phyloP scores from a whole-genome alignment of 306 rosid genomes.

The Dalbergia cultrata region DNA sequence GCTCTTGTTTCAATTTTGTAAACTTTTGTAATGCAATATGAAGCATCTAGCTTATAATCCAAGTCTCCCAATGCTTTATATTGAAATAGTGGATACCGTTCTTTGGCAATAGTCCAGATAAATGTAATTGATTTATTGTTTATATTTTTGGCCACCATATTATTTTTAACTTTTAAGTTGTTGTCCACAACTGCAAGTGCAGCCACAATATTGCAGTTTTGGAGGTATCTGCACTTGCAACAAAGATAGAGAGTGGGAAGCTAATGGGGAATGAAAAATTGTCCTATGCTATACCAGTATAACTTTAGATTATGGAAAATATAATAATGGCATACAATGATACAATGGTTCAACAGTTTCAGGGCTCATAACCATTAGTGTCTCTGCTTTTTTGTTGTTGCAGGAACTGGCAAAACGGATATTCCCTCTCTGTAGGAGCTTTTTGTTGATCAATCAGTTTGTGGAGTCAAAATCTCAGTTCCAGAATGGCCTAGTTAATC shows the following conservation, averaged over 20 bases:
- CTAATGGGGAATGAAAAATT: slow-evolving; percentile 5
- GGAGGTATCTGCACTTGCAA: slow-evolving; percentile 6
- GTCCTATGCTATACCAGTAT: not conserved
- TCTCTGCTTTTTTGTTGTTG: slow-evolving; percentile 33
- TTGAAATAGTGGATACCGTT: not conserved
- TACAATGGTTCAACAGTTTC: not conserved
- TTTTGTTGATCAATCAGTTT: slow-evolving; percentile 78
- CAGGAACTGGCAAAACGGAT: slow-evolving; percentile 94
- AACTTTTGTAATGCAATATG: slow-evolving; percentile 29
- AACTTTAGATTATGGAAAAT: slow-evolving; percentile 19
- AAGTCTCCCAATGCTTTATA: not conserved
- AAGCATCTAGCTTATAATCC: slow-evolving; percentile 25
- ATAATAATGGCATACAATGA: slow-evolving; percentile 19
- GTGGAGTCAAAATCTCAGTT: slow-evolving; percentile 93
- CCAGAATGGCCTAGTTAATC: slow-evolving; percentile 93
- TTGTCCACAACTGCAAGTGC: not conserved
- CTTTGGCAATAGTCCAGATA: not conserved
- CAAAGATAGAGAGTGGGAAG: slow-evolving; percentile 3
- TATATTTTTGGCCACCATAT: not conserved
- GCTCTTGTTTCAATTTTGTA: not conserved
- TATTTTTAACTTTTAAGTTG: slow-evolving; percentile 7
- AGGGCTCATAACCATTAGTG: slow-evolving; percentile 10
- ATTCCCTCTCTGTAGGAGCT: slow-evolving; percentile 90
- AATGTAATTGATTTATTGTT: not conserved
- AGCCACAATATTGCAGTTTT: slow-evolving; percentile 13